phyloP scores from a whole-genome alignment of 139 green algal species.

The Tetraselmis striata region DNA sequence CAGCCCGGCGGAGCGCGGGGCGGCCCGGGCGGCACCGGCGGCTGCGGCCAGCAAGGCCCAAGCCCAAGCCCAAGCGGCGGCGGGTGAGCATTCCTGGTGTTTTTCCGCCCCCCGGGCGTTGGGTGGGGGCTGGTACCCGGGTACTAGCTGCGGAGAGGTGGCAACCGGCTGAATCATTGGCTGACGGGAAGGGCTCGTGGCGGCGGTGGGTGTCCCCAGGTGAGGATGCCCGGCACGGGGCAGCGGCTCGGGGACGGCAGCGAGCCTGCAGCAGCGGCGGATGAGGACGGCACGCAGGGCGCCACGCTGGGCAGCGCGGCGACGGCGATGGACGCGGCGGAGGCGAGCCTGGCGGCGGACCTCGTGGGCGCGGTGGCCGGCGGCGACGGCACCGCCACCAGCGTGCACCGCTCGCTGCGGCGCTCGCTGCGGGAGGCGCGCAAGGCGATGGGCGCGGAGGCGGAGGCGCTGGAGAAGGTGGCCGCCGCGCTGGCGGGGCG shows the following conservation, averaged over 20 bases:
- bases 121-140: too few relatives aligned
- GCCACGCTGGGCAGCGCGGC: not conserved
- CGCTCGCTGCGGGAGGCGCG: not conserved
- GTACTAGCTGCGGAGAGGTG: too few relatives aligned
- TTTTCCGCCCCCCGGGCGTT: not conserved
- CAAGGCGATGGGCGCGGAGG: not conserved
- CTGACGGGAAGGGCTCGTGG: too few relatives aligned
- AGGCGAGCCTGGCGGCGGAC: not conserved
- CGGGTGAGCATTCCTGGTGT: not conserved
- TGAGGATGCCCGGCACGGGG: not conserved
- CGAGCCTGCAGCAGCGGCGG: not conserved
- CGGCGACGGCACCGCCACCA: not conserved
- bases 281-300: not conserved
- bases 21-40: too few relatives aligned
- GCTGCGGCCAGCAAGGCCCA: too few relatives aligned
- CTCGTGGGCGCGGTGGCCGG: not conserved
- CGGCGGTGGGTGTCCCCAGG: not conserved
- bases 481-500: not conserved
- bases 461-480: conserved; percentile 1
- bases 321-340: not conserved
- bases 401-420: not conserved
- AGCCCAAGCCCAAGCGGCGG: not conserved
- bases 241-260: not conserved
- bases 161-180: too few relatives aligned
- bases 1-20: not conserved